Percentiles rank a stretch among this genome's conserved stretches.
phyloP scores from a whole-genome alignment of 2,329 filamentous ascomycete species.

The Juglanconis juglandina region DNA sequence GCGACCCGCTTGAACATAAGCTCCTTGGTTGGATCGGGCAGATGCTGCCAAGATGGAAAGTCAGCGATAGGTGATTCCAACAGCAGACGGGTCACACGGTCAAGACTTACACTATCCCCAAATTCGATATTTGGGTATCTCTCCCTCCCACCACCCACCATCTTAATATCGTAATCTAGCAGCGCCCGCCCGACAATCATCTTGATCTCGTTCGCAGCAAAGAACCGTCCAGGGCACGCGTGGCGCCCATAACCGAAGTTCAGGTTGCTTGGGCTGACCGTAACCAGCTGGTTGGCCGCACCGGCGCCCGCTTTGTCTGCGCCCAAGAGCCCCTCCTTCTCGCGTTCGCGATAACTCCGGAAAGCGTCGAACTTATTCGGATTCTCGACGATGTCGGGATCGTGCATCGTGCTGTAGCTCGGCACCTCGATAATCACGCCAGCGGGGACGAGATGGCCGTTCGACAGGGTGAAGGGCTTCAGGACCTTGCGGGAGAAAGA shows the following conservation, averaged over 20 bases:
- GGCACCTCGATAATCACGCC: constrained; percentile 43
- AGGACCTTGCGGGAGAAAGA: constrained; percentile 50
- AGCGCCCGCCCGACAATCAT: constrained; percentile 30
- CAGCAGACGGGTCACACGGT: constrained; percentile 6
- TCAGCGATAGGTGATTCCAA: constrained; percentile 1
- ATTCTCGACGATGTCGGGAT: constrained; percentile 34
- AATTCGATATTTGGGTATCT: constrained; percentile 26
- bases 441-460: constrained; percentile 47
- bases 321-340: constrained; percentile 23
- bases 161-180: constrained; percentile 28
- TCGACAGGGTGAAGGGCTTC: constrained; percentile 49
- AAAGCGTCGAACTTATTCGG: constrained; percentile 37
- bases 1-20: constrained; percentile 23
- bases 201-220: constrained; percentile 37
- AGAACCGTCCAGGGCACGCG: constrained; percentile 37
- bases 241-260: constrained; percentile 39
- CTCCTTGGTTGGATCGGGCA: constrained; percentile 24
- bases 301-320: constrained; percentile 28
- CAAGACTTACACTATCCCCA: constrained; percentile 15
- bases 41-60: constrained; percentile 2
- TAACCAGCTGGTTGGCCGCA: constrained; percentile 37
- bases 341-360: constrained; percentile 35
- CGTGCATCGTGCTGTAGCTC: constrained; percentile 32
- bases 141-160: constrained; percentile 22
- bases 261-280: constrained; percentile 30